phyloP scores from a whole-genome alignment of 2,329 filamentous ascomycete species.

The Aspergillus caelatus region DNA sequence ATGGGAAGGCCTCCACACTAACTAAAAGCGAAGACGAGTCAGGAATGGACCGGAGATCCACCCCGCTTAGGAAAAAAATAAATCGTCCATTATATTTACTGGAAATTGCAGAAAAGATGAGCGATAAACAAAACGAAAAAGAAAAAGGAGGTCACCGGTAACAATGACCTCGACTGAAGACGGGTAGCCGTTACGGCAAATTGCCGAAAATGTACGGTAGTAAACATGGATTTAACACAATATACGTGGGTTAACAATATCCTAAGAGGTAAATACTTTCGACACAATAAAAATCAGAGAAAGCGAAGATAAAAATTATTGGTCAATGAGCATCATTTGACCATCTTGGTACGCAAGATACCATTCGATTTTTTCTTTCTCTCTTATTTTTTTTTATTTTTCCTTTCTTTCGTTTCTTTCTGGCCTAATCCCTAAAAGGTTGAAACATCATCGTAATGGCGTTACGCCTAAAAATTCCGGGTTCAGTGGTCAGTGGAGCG shows the following conservation, averaged over 20 bases:
- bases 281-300: not conserved
- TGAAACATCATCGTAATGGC: conserved; percentile 3
- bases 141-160: not conserved
- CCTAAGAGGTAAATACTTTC: not conserved
- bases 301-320: conserved; percentile 1
- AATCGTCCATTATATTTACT: conserved; percentile 16
- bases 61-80: conserved; percentile 13
- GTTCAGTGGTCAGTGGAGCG: conserved; percentile 6
- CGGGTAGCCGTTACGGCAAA: conserved; percentile 9
- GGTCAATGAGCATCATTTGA: conserved; percentile 7
- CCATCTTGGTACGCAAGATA: conserved; percentile 1
- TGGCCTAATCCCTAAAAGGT: not conserved
- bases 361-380: conserved; percentile 1
- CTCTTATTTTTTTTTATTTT: not conserved
- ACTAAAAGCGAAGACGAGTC: conserved; percentile 8
- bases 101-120: not conserved
- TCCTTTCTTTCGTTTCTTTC: not conserved
- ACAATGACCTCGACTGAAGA: conserved; percentile 10
- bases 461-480: conserved; percentile 2
- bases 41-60: conserved; percentile 22
- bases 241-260: not conserved
- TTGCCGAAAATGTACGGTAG: conserved; percentile 12
- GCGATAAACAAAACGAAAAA: conserved; percentile 5
- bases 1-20: conserved; percentile 9
- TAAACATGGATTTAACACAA: conserved; percentile 9